Base-by-base conservation (phyloP, 495 filamentous ascomycete species). In the Aspergillus bertholletiae region DNA sequence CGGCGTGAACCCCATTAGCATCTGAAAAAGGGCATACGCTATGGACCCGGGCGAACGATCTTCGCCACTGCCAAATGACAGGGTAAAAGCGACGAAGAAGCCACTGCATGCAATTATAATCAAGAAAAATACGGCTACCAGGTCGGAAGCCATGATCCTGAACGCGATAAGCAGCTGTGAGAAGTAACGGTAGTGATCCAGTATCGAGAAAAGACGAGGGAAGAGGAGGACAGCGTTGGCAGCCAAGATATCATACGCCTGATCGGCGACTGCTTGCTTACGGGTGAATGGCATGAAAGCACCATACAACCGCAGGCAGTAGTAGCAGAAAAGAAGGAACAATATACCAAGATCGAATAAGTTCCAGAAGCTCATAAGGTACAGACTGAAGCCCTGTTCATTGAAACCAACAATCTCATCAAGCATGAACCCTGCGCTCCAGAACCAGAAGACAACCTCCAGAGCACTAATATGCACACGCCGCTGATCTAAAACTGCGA, bases 351-450 rank as follows among this genome's bases (percentile, higher is more conserved):
- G 72, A 62, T 97, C 92, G 64, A 97, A 96, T 18, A 91, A 78
- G 67, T 97, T 97, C 92, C 92, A 96, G 67, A 96, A 90, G 66
- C 89, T 95, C 87, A 96, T 90, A 58, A 96, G 86, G 71, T 96
- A 97, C 9, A 97, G 80, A 47, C 90, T 90, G 65, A 96, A 94
- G 7, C 92, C 92, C 63, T 95, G 88, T 64, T 96, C 91, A 58
- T 90, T 93, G 76, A 95, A 95, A 7, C 90, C 90, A 26, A 94
- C 88, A 40, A 96, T 77, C 67, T 96, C 91, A 61, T 95, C 90
- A n/a, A 97, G 85, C 89, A 96, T 95, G 69, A 93, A 97, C 3
- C 92, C 92, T 21, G 89, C 88, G 64, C 89, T 93, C 92, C 92
- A 97, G 66, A 97, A 86, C 92, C 92, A 97, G 66, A 97, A 96